A percentile compares a stretch with the other conserved stretches of the same genome.
phyloP scores from a whole-genome alignment of 139 green algal genomes.

The Chlorella sp. region DNA sequence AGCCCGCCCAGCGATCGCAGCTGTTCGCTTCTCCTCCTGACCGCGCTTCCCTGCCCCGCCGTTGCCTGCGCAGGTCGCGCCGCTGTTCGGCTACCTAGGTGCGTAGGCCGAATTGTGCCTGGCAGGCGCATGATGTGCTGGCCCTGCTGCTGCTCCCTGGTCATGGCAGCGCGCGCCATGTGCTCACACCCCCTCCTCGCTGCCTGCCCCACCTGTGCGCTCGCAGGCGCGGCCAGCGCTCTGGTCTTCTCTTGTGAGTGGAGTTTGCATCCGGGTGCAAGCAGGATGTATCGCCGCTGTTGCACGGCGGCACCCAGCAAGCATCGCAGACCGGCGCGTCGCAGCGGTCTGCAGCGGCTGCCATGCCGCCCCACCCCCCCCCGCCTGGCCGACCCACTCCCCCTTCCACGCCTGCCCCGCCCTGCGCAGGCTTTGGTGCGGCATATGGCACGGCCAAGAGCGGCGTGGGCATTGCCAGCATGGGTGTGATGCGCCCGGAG shows the following conservation, averaged over 20 bases:
- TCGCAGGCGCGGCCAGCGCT: constrained; percentile 52
- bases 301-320: not conserved
- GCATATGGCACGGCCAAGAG: constrained; percentile 99
- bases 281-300: not conserved
- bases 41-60: not conserved
- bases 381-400: not conserved
- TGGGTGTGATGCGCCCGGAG: constrained; percentile 99
- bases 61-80: constrained; percentile 51
- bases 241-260: constrained; percentile 95
- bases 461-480: constrained; percentile 97
- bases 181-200: too few relatives aligned
- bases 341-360: not conserved
- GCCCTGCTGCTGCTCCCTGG: too few relatives aligned
- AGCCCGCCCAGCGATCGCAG: too few relatives aligned
- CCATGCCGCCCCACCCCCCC: not conserved
- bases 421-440: constrained; percentile 89
- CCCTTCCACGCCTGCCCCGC: not conserved
- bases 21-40: not conserved
- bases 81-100: constrained; percentile 98
- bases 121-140: too few relatives aligned
- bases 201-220: too few relatives aligned
- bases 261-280: not conserved
- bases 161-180: too few relatives aligned
- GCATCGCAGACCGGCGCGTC: not conserved
- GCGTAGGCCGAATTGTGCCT: constrained; percentile 68